Conservation (phyloP, 2,329 filamentous ascomycete genomes). For the Ambrosiella beaveri region DNA sequence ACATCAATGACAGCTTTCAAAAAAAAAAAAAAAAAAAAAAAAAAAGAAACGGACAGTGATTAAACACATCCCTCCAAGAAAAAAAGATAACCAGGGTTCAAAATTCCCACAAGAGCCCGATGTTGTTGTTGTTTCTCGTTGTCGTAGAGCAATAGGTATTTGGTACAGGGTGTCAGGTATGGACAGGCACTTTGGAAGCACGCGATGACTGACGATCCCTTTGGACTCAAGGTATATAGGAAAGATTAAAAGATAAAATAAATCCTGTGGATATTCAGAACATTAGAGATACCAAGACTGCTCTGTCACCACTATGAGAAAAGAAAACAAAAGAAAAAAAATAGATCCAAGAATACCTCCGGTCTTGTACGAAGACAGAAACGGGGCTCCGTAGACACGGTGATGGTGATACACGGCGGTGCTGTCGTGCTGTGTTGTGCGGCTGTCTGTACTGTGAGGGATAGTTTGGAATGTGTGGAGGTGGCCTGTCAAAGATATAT, state of each 20-base stretch:
- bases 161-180: background rate
- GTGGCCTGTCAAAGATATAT: no score
- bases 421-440: conserved; percentile 4
- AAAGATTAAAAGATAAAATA: no score
- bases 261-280: no score
- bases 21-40: background rate
- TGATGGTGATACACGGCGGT: background rate
- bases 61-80: background rate
- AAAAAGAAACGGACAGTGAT: background rate
- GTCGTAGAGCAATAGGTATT: background rate
- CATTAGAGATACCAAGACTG: no score
- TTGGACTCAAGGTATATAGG: background rate
- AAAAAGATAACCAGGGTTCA: no score
- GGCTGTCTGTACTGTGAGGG: background rate
- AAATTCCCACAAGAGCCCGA: no score
- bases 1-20: background rate
- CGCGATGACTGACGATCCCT: background rate
- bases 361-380: no score
- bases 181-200: background rate
- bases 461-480: no score
- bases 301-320: no score
- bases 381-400: background rate
- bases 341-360: no score
- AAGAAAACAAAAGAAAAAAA: no score
- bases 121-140: background rate